Evolutionary conservation across 495 filamentous ascomycete genomes (phyloP).

Genomic region (Neurospora sp.): DNA sequence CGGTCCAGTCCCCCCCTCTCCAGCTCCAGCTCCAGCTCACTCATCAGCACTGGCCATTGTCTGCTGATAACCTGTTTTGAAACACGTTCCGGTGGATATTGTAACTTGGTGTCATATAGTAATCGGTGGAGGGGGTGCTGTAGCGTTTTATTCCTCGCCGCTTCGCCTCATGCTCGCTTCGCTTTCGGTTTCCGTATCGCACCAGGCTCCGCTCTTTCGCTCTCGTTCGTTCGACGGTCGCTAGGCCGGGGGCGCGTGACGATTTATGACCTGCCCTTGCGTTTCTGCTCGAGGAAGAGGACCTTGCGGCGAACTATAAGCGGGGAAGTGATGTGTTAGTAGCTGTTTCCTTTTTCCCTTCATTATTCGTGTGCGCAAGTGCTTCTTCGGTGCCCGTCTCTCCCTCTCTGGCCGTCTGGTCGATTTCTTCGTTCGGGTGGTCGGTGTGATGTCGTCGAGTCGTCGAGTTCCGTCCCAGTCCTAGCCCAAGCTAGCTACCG

Average conservation of each 20-base stretch:
- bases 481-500: too few species aligned
- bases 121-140: background rate
- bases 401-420: too few species aligned
- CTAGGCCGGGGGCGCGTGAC: background rate
- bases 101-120: background rate
- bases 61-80: background rate
- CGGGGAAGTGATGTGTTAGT: background rate
- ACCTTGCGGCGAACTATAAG: constrained; percentile 73
- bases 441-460: too few species aligned
- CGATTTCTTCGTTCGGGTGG: too few species aligned
- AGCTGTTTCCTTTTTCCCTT: background rate
- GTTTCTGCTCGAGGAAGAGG: constrained; percentile 84
- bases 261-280: constrained; percentile 28
- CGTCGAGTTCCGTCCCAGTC: too few species aligned
- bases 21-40: background rate
- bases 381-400: too few species aligned
- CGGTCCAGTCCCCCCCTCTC: background rate
- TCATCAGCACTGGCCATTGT: background rate
- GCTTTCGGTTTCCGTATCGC: background rate
- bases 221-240: background rate
- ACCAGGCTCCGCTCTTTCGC: background rate
- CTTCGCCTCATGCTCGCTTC: background rate
- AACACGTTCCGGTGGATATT: background rate
- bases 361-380: too few species aligned
- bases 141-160: background rate